These are phyloP conservation scores for Pinus taeda DNA, from an alignment of 75 land plant species.

Conservation along the genomic window DNA sequence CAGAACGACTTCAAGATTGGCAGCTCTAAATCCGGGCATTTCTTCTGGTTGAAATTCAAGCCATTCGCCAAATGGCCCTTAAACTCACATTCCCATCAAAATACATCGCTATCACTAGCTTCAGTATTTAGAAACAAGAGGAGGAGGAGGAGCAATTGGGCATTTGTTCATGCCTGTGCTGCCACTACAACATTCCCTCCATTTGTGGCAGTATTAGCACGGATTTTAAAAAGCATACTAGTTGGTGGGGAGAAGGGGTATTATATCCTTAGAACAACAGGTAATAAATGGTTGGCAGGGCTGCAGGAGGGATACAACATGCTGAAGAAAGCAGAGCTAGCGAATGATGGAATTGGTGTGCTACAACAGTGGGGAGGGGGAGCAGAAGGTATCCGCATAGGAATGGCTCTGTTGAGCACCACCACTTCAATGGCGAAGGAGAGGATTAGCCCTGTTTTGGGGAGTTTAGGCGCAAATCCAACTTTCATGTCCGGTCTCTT, in stretches of 20 bases:
- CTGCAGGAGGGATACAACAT: not conserved
- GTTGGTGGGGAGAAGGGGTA: not conserved
- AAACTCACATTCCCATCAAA: not conserved
- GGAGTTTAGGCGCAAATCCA: slow-evolving; percentile 66
- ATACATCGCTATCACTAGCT: not conserved
- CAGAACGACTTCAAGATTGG: not conserved
- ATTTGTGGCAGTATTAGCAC: slow-evolving; percentile 8
- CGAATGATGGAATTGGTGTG: not conserved
- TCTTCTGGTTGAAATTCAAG: too few relatives aligned
- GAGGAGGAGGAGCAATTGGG: not conserved
- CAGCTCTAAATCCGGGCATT: too few relatives aligned
- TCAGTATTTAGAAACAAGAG: not conserved
- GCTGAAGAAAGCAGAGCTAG: not conserved
- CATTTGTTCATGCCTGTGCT: not conserved
- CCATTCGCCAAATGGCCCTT: not conserved
- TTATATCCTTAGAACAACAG: not conserved
- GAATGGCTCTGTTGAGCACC: slow-evolving; percentile 68
- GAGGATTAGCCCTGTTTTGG: slow-evolving; percentile 71
- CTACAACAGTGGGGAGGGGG: slow-evolving; percentile 2
- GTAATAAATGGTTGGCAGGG: not conserved
- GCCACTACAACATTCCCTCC: not conserved
- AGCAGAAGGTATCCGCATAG: slow-evolving; percentile 28
- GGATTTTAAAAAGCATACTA: not conserved
- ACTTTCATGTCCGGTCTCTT: slow-evolving; percentile 87
- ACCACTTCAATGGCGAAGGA: slow-evolving; percentile 63